Evolutionary conservation across 2,329 filamentous ascomycete genomes (phyloP).

Genomic region (Fusarium mexicanum): DNA sequence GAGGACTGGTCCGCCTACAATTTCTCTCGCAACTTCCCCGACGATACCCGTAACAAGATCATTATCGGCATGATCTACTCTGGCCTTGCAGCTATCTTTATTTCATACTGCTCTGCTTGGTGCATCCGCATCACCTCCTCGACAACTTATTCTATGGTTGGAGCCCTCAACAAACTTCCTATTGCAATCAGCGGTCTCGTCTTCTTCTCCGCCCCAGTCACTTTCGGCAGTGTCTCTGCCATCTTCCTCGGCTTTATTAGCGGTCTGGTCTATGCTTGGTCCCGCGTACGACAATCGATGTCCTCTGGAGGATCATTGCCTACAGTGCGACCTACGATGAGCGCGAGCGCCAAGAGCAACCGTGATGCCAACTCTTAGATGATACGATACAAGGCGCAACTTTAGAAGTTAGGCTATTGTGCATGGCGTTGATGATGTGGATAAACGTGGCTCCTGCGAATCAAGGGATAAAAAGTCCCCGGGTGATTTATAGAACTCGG

Average conservation of each 20-base stretch:
- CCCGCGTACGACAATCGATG: slow-evolving; percentile 75
- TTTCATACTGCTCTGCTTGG: slow-evolving; percentile 99
- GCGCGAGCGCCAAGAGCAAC: slow-evolving; percentile 91
- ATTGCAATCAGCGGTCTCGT: slow-evolving; percentile 91
- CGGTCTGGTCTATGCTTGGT: slow-evolving; percentile 83
- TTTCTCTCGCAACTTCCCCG: slow-evolving; percentile 86
- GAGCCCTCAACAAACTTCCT: slow-evolving; percentile 96
- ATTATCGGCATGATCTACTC: slow-evolving; percentile 93
- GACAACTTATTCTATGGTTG: slow-evolving; percentile 99
- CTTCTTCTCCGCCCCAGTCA: slow-evolving; percentile 95
- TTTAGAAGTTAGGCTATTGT: background rate
- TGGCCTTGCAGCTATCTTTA: slow-evolving; percentile 92
- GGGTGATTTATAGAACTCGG: background rate
- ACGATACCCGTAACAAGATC: slow-evolving; percentile 80
- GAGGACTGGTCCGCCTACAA: slow-evolving; percentile 95
- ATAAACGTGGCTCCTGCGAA: background rate
- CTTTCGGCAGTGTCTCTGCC: slow-evolving; percentile 88
- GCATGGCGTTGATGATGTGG: background rate
- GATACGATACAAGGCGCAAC: background rate
- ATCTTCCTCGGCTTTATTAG: slow-evolving; percentile 92
- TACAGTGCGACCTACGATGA: slow-evolving; percentile 75
- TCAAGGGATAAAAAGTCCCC: background rate
- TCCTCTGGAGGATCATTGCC: slow-evolving; percentile 73
- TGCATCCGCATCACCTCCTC: slow-evolving; percentile 97
- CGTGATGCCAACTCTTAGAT: slow-evolving; percentile 75